These are phyloP conservation scores for Diaporthe aspalathi DNA, from an alignment of 2,329 filamentous ascomycete species.

Conservation along the genomic window DNA sequence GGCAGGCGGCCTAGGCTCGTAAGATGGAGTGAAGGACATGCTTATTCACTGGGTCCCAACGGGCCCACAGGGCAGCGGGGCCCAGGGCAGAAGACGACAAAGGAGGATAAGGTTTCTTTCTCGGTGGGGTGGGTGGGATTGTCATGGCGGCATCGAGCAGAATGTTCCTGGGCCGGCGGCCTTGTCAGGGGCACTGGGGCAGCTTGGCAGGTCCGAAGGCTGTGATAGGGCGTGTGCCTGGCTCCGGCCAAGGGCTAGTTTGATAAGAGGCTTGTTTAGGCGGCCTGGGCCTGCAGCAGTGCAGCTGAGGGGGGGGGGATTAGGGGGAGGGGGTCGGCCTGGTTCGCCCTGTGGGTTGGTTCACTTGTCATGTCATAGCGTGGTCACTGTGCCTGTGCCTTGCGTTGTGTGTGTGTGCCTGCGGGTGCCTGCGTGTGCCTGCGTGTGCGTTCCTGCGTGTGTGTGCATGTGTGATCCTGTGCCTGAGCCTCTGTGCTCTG, in stretches of 20 bases:
- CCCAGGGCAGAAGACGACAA: conserved; percentile 13
- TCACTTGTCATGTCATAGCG: conserved; percentile 22
- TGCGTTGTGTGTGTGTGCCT: background rate
- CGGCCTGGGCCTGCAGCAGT: conserved; percentile 27
- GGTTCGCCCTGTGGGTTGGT: background rate
- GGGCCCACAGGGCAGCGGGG: conserved; percentile 15
- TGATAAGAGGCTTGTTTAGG: conserved; percentile 34
- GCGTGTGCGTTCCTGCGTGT: background rate
- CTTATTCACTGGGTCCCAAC: conserved; percentile 33
- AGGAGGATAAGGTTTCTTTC: conserved; percentile 32
- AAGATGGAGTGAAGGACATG: conserved; percentile 24
- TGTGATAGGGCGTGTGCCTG: conserved; percentile 26
- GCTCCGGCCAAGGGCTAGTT: conserved; percentile 28
- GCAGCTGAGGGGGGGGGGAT: conserved; percentile 23
- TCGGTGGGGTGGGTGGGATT: conserved; percentile 29
- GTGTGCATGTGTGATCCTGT: background rate
- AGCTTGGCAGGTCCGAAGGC: conserved; percentile 21
- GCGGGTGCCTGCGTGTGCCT: background rate
- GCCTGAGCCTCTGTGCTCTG: background rate
- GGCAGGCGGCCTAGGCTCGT: conserved; percentile 27
- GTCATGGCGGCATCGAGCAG: conserved; percentile 29
- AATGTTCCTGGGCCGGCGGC: conserved; percentile 23
- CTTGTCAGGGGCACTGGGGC: conserved; percentile 29
- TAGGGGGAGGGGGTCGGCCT: conserved; percentile 24
- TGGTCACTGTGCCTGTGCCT: conserved; percentile 9